A percentile compares a stretch with the other conserved stretches of the same genome.
phyloP scores from a whole-genome alignment of 1,284 basidiomycete genomes.

The Leccinum fuscescens region DNA sequence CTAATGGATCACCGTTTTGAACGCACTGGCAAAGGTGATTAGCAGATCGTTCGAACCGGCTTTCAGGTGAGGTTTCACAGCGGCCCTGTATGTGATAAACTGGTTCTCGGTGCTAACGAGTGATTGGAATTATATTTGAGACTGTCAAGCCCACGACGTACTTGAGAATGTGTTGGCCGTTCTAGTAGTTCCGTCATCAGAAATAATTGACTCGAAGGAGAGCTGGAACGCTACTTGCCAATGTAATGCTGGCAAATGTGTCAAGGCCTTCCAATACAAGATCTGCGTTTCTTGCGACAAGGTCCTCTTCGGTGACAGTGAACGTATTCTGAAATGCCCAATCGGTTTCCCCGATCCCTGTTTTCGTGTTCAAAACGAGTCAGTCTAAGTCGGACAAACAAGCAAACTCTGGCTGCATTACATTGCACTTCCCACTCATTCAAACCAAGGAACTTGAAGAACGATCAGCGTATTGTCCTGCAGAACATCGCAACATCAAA shows the following conservation, averaged over 20 bases:
- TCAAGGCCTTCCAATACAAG: slow-evolving; percentile 87
- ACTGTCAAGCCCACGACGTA: slow-evolving; percentile 30
- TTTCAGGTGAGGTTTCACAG: slow-evolving; percentile 55
- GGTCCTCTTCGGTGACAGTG: slow-evolving; percentile 46
- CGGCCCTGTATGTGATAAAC: slow-evolving; percentile 68
- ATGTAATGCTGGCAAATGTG: slow-evolving; percentile 70
- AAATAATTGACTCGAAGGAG: not conserved
- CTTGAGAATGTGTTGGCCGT: slow-evolving; percentile 65
- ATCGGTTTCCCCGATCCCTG: slow-evolving; percentile 83
- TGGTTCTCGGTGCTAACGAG: slow-evolving; percentile 65
- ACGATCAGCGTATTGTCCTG: slow-evolving; percentile 3
- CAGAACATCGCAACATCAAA: slow-evolving; percentile 8
- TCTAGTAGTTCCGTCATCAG: slow-evolving; percentile 43
- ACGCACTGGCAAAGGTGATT: slow-evolving; percentile 74
- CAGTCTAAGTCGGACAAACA: slow-evolving; percentile 5
- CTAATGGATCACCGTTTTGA: slow-evolving; percentile 54
- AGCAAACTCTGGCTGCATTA: slow-evolving; percentile 27
- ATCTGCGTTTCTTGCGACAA: slow-evolving; percentile 54
- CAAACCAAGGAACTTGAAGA: slow-evolving; percentile 61
- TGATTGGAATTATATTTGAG: not conserved
- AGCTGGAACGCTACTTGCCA: slow-evolving; percentile 48
- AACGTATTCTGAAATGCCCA: slow-evolving; percentile 84
- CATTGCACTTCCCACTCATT: slow-evolving; percentile 91
- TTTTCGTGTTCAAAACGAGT: not conserved
- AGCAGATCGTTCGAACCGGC: slow-evolving; percentile 65